A percentile compares a stretch with the other conserved stretches of the same genome.
phyloP scores from a whole-genome alignment of 192 early-diverging fungal genomes.

The Coemansia furcata region DNA sequence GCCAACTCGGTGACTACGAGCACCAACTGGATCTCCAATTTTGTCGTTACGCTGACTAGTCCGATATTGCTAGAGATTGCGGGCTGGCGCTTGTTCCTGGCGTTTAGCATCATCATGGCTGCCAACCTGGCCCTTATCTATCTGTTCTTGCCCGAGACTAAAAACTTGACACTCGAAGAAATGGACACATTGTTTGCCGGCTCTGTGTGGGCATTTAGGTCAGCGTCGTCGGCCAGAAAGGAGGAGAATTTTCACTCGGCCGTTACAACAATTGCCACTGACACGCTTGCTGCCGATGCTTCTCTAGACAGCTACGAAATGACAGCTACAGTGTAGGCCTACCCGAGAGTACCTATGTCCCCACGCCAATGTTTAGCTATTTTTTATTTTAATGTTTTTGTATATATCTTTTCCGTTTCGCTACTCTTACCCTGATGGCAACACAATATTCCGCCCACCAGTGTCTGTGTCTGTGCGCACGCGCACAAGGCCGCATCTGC shows the following conservation, averaged over 20 bases:
- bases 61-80: constrained; percentile 61
- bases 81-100: constrained; percentile 60
- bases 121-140: constrained; percentile 61
- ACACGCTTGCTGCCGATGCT: background rate
- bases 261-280: background rate
- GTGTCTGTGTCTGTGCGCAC: background rate
- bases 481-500: background rate
- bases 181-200: constrained; percentile 72
- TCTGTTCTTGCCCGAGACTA: constrained; percentile 78
- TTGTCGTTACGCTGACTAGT: constrained; percentile 55
- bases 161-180: constrained; percentile 77
- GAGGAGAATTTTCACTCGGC: background rate
- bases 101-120: constrained; percentile 66
- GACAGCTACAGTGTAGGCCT: background rate
- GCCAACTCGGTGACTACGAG: constrained; percentile 62
- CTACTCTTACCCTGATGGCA: background rate
- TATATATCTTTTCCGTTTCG: background rate
- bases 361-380: background rate
- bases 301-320: background rate
- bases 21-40: constrained; percentile 69
- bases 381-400: background rate
- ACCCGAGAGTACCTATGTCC: background rate
- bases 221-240: background rate
- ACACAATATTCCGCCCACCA: too few relatives aligned
- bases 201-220: constrained; percentile 30